Percentiles rank a stretch among this genome's conserved stretches.
Conservation (phyloP, 768 basidiomycete genomes). For the Amanita inopinata region DNA sequence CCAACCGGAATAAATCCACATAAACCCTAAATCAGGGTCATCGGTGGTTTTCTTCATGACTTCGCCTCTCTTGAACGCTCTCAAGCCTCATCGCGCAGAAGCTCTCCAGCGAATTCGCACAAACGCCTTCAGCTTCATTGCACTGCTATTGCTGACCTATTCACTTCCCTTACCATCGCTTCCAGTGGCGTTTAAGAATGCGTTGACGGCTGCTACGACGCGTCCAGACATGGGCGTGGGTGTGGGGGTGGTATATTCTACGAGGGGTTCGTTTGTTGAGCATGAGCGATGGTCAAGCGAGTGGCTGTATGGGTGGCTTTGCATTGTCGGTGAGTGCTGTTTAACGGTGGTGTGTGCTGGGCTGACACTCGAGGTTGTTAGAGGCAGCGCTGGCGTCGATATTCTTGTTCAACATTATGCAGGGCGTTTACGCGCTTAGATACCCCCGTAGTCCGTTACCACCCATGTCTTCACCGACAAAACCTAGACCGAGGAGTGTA, state of each 20-base stretch:
- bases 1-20: too few relatives aligned
- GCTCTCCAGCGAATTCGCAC: slow-evolving; percentile 32
- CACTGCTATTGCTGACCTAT: slow-evolving; percentile 25
- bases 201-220: slow-evolving; percentile 13
- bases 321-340: slow-evolving; percentile 25
- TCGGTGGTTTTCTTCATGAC: too few relatives aligned
- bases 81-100: slow-evolving; percentile 37
- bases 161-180: slow-evolving; percentile 32
- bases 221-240: background rate
- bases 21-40: too few relatives aligned
- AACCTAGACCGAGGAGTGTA: slow-evolving; percentile 24
- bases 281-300: slow-evolving; percentile 24
- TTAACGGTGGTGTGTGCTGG: background rate
- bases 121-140: slow-evolving; percentile 27
- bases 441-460: slow-evolving; percentile 29
- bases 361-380: slow-evolving; percentile 11
- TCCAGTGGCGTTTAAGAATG: slow-evolving; percentile 21
- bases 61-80: too few relatives aligned
- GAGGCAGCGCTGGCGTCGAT: slow-evolving; percentile 25
- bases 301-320: slow-evolving; percentile 29
- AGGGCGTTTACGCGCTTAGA: slow-evolving; percentile 30
- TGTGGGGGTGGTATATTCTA: background rate
- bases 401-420: slow-evolving; percentile 30
- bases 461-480: slow-evolving; percentile 30
- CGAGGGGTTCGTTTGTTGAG: background rate